Base-by-base conservation (phyloP, 306 rosid species). In the Ammopiptanthus mongolicus region DNA sequence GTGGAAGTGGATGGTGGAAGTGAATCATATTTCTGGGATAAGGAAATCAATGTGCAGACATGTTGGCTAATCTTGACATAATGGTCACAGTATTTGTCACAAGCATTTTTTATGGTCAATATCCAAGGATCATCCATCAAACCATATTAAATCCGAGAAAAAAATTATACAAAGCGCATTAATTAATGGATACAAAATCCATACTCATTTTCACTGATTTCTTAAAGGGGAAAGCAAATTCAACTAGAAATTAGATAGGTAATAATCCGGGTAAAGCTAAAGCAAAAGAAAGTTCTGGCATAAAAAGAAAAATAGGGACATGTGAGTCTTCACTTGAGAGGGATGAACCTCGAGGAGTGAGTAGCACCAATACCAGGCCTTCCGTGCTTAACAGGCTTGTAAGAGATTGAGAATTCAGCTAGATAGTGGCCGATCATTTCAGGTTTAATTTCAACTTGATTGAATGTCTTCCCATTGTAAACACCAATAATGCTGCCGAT, bases 351-450 rank as follows among this genome's bases (percentile, higher is more conserved):
- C 0, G 73, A 77, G 6, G 82, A 74, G 72, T 84, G 84, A 53
- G 84, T 76, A 2, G 87, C 85, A 71, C 84, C 77, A 42, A 84
- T 72, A 60, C 87, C 87, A 1, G 80, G 85, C 78, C 85, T 82
- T 22, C 80, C 82, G 3, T 82, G 85, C 83, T 74, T 79, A 28
- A 76, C 84, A 0, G 73, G 82, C 77, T 76, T 80, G 73, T 76
- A 75, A 48, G 61, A 46, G 41, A 75, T 69, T 14, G 83, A 83
- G 78, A 83, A 83, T 33, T 79, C 86, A 48, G 83, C 84, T 19
- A 69, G 78, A 63, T 78, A 78, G 71, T 74, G 86, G 18, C 86
- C 63, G 13, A 74, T 83, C 80, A 78, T 83, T 74, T 78, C 86
- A 3, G 86, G 83, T 21, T 74, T 83, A 13, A 78, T 78, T 55